These are phyloP conservation scores for Cystobasidiaceae sp. DNA, from an alignment of 1,284 basidiomycete species.

Conservation along the genomic window DNA sequence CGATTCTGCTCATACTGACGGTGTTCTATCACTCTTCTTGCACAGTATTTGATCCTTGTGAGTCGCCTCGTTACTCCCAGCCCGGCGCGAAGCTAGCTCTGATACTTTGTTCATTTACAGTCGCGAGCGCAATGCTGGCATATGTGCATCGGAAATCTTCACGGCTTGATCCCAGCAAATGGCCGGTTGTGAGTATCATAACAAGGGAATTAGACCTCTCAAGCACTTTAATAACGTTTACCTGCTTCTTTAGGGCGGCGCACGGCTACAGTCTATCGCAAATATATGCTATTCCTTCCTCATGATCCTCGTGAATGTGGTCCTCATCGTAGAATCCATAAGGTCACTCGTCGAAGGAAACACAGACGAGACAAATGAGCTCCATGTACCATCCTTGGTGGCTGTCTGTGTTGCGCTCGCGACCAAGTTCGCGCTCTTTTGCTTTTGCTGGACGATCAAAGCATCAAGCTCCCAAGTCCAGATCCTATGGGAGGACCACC, in stretches of 20 bases:
- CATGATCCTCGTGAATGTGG: conserved; percentile 76
- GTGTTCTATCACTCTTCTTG: not conserved
- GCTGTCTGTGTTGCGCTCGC: conserved; percentile 45
- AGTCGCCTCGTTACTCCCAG: not conserved
- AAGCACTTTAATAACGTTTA: not conserved
- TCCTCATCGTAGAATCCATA: conserved; percentile 78
- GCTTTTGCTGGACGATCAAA: conserved; percentile 77
- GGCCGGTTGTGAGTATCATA: conserved; percentile 27
- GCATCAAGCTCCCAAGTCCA: conserved; percentile 80
- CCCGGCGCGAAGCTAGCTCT: not conserved
- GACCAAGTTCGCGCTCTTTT: conserved; percentile 76
- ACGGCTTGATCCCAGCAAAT: conserved; percentile 55
- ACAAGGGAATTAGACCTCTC: not conserved
- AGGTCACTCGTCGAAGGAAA: conserved; percentile 62
- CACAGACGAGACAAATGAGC: conserved; percentile 52
- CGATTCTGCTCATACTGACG: not conserved
- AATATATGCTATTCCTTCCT: conserved; percentile 68
- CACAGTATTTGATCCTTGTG: conserved; percentile 68
- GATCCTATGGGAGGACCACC: conserved; percentile 54
- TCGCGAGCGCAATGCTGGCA: conserved; percentile 31
- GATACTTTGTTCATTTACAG: not conserved
- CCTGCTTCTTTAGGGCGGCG: not conserved
- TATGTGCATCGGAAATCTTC: conserved; percentile 71
- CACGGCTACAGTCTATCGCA: conserved; percentile 49
- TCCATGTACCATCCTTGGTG: not conserved